Evolutionary conservation across 2,329 filamentous ascomycete genomes (phyloP).

Genomic region (Aureobasidium sp.): DNA sequence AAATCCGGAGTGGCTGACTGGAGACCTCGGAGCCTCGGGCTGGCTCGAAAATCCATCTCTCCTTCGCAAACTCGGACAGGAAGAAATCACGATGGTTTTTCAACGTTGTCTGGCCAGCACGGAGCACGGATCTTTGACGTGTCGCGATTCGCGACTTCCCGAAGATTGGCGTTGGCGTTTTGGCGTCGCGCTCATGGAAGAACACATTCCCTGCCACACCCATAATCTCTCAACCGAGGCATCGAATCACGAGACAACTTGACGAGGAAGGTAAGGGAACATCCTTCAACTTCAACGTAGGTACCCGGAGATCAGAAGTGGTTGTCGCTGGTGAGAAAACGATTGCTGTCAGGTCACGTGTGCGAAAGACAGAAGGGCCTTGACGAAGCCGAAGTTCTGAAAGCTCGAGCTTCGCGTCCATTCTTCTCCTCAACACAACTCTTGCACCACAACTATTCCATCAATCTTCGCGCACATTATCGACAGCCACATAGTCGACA

Average conservation of each 20-base stretch:
- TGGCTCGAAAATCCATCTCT: background rate
- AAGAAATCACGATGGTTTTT: background rate
- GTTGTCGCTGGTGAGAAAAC: background rate
- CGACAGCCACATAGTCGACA: background rate
- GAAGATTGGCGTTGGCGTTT: background rate
- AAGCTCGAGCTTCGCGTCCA: conserved; percentile 10
- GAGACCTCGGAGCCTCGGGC: background rate
- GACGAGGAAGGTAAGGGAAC: conserved; percentile 1
- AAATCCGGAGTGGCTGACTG: background rate
- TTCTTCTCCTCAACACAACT: conserved; percentile 9
- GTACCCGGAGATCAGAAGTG: background rate
- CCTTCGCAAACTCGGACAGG: background rate
- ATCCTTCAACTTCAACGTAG: background rate
- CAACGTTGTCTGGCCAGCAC: background rate
- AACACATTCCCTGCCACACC: background rate
- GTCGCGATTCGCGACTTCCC: conserved; percentile 8
- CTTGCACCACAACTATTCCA: conserved; percentile 8
- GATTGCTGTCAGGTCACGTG: conserved; percentile 8
- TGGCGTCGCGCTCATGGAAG: background rate
- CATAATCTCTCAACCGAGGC: background rate
- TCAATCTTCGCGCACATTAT: conserved; percentile 4
- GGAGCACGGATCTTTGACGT: conserved; percentile 2
- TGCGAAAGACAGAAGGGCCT: background rate
- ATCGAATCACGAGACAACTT: background rate
- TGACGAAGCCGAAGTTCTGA: conserved; percentile 4